Conservation (phyloP, 1,284 basidiomycete genomes). For the Papiliotrema flavescens region DNA sequence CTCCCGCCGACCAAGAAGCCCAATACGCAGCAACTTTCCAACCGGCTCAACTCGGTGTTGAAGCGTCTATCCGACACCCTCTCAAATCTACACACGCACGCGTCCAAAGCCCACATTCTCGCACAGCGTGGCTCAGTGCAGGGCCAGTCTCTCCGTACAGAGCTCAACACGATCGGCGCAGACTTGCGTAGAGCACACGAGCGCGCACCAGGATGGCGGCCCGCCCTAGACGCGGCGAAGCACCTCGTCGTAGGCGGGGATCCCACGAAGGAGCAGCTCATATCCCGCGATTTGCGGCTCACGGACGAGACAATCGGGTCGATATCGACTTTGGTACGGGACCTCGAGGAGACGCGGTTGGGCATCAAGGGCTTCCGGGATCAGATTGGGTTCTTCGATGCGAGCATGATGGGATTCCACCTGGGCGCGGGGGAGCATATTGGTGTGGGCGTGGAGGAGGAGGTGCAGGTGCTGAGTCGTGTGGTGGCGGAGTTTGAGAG, state of each 20-base stretch:
- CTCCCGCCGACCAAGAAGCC: constrained; percentile 14
- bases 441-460: constrained; percentile 32
- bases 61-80: constrained; percentile 28
- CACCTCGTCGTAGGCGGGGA: constrained; percentile 40
- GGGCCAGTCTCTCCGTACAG: constrained; percentile 9
- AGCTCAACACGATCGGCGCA: constrained; percentile 11
- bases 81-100: constrained; percentile 25
- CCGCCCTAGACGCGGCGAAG: constrained; percentile 22
- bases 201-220: constrained; percentile 34
- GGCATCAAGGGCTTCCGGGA: constrained; percentile 33
- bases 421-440: constrained; percentile 25
- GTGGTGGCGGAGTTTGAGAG: constrained; percentile 23
- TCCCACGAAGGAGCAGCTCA: constrained; percentile 25
- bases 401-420: constrained; percentile 43
- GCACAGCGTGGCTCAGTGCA: constrained; percentile 17
- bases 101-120: constrained; percentile 12
- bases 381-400: constrained; percentile 38
- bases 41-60: constrained; percentile 31
- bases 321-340: constrained; percentile 19
- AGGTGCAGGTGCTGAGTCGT: constrained; percentile 28
- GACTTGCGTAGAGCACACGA: constrained; percentile 22
- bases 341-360: constrained; percentile 25
- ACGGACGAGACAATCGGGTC: constrained; percentile 28
- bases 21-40: constrained; percentile 3
- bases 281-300: constrained; percentile 31